Percentiles rank a stretch among this genome's conserved stretches.
Conservation (phyloP, 164 flowering plant species). For the Vitis amurensis region DNA sequence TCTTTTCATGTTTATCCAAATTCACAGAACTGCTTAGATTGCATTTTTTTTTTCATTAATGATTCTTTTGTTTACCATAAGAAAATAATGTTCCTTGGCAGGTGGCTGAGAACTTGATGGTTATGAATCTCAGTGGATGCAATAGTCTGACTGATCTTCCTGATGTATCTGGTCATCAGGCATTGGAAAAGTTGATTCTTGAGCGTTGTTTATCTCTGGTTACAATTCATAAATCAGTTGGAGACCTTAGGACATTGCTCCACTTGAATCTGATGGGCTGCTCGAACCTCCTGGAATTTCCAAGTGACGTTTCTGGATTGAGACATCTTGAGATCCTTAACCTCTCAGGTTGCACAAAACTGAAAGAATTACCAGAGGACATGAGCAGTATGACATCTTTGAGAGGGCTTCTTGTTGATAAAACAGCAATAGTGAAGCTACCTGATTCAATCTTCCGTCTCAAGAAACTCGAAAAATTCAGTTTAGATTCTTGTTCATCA, state of each 20-base stretch:
- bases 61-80: neutral
- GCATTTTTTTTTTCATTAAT: too few species aligned
- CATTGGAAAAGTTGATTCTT: conserved; percentile 31
- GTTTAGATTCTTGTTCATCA: conserved; percentile 16
- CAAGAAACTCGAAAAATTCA: conserved; percentile 27
- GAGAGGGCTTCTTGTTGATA: conserved; percentile 24
- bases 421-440: conserved; percentile 22
- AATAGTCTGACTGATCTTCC: conserved; percentile 24
- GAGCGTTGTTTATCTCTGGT: conserved; percentile 21
- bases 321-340: conserved; percentile 28
- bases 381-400: conserved; percentile 27
- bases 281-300: conserved; percentile 26
- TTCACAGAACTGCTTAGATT: too few species aligned
- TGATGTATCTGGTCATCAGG: conserved; percentile 24
- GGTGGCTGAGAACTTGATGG: conserved; percentile 31
- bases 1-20: too few species aligned
- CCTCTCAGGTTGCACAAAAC: conserved; percentile 33
- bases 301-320: conserved; percentile 35
- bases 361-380: conserved; percentile 29
- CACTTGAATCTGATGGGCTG: conserved; percentile 30
- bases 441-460: conserved; percentile 32
- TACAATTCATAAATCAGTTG: conserved; percentile 28
- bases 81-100: conserved; percentile 4
- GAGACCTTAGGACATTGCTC: conserved; percentile 18
- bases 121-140: conserved; percentile 32